Evolutionary conservation across 2,329 filamentous ascomycete species (phyloP), one percentile per base, ranked within the genome.

Genomic region (Cadophora sp.): DNA sequence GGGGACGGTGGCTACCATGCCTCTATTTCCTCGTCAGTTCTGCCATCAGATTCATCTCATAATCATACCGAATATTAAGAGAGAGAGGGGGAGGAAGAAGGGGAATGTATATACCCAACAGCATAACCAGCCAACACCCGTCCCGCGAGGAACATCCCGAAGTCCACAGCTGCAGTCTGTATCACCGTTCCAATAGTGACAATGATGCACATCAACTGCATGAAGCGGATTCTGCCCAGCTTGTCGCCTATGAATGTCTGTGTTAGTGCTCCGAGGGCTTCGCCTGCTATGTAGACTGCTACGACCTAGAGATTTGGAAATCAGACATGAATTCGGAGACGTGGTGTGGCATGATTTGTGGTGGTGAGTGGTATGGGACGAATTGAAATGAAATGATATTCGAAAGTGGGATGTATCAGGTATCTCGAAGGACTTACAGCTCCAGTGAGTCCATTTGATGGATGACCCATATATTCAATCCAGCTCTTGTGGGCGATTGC

Each of bases 401-500:
- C 9, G 9, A 9, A 33, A 33, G 30, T 33, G 30, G 30, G 30
- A 33, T 33, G 30, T 5, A 33, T 9, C 30, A 9, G n/a, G n/a
- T n/a, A n/a, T n/a, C n/a, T n/a, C 30, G 30, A 9, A 33, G n/a
- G 73, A 66, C 66, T 68, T 74, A 84, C 82, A 27, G 84, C 83
- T 62, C 86, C 86, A 1, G 84, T 87, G 18, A 87, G 74, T 4
- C 81, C 84, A 69, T 84, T 79, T 3, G 83, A 85, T 2, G 86
- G 86, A 59, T 85, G 73, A 14, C 80, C 64, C 85, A 88, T 88
- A 75, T 88, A 88, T 51, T 84, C 80, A 53, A 85, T 82, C 85
- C 85, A 88, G 72, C 84, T 87, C 71, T 84, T 73, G 73, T 88
- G 86, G 2, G 86, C 85, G 65, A 88, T 88, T 22, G 86, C 82